Evolutionary conservation across 257 asterid species (phyloP).

Genomic region (Penstemon eatonii): DNA sequence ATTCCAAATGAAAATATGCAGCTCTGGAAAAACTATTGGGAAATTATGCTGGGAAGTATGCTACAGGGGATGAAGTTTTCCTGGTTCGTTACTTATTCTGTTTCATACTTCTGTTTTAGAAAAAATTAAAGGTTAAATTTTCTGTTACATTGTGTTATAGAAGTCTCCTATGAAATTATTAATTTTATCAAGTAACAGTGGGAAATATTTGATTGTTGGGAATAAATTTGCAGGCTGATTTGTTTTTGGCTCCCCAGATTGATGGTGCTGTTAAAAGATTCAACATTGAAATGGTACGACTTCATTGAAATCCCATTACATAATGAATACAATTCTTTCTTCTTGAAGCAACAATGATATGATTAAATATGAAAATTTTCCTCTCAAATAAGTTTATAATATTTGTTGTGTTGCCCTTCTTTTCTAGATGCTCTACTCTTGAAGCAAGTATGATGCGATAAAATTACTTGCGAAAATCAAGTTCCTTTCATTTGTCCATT

Average conservation of each 20-base stretch:
- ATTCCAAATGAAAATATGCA: constrained; percentile 38
- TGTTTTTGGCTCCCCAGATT: constrained; percentile 77
- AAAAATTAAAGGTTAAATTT: no score
- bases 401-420: neutral
- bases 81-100: constrained; percentile 49
- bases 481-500: neutral
- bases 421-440: neutral
- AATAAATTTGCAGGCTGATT: constrained; percentile 63
- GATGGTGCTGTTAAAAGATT: constrained; percentile 56
- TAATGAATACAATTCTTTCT: neutral
- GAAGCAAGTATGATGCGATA: neutral
- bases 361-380: neutral
- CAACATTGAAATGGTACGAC: constrained; percentile 54
- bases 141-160: no score
- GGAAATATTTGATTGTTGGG: constrained; percentile 14
- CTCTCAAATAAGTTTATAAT: neutral
- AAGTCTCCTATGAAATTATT: constrained; percentile 2
- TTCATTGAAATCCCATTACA: constrained; percentile 10
- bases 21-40: constrained; percentile 75
- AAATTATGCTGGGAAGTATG: constrained; percentile 66
- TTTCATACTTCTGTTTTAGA: neutral
- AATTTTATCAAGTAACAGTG: neutral
- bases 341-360: neutral
- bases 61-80: constrained; percentile 66
- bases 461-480: neutral